These are phyloP conservation scores for Suillus brevipes DNA, from an alignment of 768 basidiomycete species.

Conservation along the genomic window DNA sequence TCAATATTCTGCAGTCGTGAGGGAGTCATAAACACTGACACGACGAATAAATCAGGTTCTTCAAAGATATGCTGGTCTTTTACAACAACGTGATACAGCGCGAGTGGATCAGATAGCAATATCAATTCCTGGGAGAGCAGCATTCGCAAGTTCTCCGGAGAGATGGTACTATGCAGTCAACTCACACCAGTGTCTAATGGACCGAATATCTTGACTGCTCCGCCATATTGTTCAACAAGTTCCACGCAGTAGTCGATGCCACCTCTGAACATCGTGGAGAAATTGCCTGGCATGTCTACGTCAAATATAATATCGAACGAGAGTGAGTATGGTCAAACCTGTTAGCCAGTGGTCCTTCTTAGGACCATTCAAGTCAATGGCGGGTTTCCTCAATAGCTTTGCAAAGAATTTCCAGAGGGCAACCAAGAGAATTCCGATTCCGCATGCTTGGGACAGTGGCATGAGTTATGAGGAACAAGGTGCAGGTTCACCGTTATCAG, in stretches of 20 bases:
- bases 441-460: too few relatives aligned
- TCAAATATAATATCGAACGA: background rate
- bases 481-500: too few relatives aligned
- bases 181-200: background rate
- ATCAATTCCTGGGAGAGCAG: background rate
- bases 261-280: background rate
- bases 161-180: background rate
- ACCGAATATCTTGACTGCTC: background rate
- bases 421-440: too few relatives aligned
- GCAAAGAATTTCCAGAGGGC: too few relatives aligned
- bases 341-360: slow-evolving; percentile 16
- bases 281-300: background rate
- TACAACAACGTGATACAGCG: slow-evolving; percentile 43
- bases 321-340: background rate
- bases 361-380: slow-evolving; percentile 28
- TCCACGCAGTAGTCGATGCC: background rate
- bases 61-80: slow-evolving; percentile 53
- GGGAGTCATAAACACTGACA: slow-evolving; percentile 31
- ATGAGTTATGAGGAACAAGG: too few relatives aligned
- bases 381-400: slow-evolving; percentile 17
- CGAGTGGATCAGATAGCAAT: slow-evolving; percentile 50
- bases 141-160: slow-evolving; percentile 8
- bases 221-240: background rate
- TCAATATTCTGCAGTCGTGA: background rate
- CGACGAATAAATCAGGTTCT: slow-evolving; percentile 44